Conservation (phyloP, 1,284 basidiomycete genomes). For the Vanrija pseudolonga region DNA sequence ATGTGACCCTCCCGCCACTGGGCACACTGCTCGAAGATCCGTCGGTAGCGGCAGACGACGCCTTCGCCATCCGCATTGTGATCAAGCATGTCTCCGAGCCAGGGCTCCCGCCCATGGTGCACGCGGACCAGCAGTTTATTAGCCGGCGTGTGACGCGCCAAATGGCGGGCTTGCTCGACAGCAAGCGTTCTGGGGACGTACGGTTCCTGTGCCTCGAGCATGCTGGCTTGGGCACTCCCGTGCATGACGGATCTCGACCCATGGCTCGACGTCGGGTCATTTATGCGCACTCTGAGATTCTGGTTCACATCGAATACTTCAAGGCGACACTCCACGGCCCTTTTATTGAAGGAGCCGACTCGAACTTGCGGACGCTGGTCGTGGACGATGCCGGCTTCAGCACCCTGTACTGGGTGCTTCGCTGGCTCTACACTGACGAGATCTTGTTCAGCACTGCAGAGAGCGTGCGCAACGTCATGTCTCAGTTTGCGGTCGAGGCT, state of each 20-base stretch:
- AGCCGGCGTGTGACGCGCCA: conserved; percentile 8
- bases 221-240: background rate
- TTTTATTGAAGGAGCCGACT: conserved; percentile 58
- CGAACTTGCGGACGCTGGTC: conserved; percentile 53
- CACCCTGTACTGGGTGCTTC: conserved; percentile 74
- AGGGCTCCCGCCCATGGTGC: conserved; percentile 51
- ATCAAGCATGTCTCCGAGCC: conserved; percentile 59
- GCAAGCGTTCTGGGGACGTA: conserved; percentile 54
- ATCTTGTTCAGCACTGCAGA: conserved; percentile 53
- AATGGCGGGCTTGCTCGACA: conserved; percentile 26
- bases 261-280: conserved; percentile 52
- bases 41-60: conserved; percentile 60
- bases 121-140: conserved; percentile 55
- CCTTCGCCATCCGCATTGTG: conserved; percentile 62
- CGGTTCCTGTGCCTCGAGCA: conserved; percentile 66
- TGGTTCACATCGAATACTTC: conserved; percentile 71
- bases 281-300: conserved; percentile 75
- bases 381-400: conserved; percentile 79
- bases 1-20: conserved; percentile 63
- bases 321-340: conserved; percentile 69
- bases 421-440: conserved; percentile 64
- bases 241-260: background rate
- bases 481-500: conserved; percentile 22
- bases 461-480: conserved; percentile 41
- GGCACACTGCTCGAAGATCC: conserved; percentile 61